Evolutionary conservation across 495 filamentous ascomycete species (phyloP).

Genomic region (Choiromyces venosus): DNA sequence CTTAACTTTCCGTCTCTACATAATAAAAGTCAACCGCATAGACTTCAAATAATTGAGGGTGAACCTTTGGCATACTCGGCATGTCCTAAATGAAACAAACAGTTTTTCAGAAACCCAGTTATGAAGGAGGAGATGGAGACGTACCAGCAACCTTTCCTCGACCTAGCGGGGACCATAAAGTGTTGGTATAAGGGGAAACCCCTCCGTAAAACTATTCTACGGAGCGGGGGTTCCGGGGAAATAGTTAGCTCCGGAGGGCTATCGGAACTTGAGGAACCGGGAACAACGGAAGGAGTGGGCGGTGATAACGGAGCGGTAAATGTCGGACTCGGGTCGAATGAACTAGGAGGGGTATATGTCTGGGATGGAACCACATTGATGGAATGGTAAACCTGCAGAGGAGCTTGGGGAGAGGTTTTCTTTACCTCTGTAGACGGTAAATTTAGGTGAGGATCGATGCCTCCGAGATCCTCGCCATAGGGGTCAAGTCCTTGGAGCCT

Average conservation of each 20-base stretch:
- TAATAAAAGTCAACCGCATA: neutral
- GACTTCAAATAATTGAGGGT: neutral
- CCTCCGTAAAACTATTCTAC: neutral
- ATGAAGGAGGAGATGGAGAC: neutral
- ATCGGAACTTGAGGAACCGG: neutral
- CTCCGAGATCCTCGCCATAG: neutral
- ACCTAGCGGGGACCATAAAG: neutral
- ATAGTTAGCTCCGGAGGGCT: neutral
- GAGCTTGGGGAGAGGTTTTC: neutral
- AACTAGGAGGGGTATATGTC: neutral
- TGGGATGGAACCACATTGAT: neutral
- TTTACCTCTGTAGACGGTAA: neutral
- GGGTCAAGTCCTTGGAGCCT: neutral
- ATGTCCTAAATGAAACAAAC: neutral
- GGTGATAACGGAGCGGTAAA: neutral
- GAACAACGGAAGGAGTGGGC: neutral
- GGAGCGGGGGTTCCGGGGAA: neutral
- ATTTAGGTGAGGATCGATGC: neutral
- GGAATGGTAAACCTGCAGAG: neutral
- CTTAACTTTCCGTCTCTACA: neutral
- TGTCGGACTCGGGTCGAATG: neutral
- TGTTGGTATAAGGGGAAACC: no score
- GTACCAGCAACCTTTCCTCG: neutral
- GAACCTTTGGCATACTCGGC: neutral
- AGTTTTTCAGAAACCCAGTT: neutral